Conservation (phyloP, 140 eudicot genomes). For the Anethum foeniculum region DNA sequence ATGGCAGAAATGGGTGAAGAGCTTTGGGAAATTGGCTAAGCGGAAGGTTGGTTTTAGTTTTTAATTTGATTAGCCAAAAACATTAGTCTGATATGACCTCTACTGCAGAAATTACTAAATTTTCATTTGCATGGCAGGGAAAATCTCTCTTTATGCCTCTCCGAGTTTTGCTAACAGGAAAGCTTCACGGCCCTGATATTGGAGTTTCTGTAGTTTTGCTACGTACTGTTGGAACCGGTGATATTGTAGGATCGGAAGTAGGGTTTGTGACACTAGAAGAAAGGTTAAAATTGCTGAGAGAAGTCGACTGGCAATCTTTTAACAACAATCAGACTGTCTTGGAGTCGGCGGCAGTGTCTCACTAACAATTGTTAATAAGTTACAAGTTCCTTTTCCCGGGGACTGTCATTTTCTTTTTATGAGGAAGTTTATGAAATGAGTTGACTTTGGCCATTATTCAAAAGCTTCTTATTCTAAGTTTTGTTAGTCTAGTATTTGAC, state of each 20-base stretch:
- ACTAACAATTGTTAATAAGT: neutral
- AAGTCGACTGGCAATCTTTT: slow-evolving; percentile 60
- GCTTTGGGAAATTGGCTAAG: slow-evolving; percentile 63
- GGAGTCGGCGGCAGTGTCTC: slow-evolving; percentile 39
- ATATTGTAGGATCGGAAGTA: slow-evolving; percentile 38
- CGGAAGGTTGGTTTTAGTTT: slow-evolving; percentile 55
- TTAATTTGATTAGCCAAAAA: neutral
- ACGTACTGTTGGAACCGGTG: slow-evolving; percentile 47
- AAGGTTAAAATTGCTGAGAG: slow-evolving; percentile 48
- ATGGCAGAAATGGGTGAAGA: slow-evolving; percentile 87
- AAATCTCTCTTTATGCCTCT: slow-evolving; percentile 90
- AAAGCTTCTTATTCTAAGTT: neutral
- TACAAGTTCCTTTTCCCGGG: neutral
- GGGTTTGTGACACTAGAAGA: slow-evolving; percentile 60
- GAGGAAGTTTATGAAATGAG: slow-evolving; percentile 25
- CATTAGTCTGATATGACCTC: neutral
- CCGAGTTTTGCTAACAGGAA: slow-evolving; percentile 79
- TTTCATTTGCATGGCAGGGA: slow-evolving; percentile 46
- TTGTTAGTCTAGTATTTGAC: neutral
- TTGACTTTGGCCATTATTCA: neutral
- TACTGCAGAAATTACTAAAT: neutral
- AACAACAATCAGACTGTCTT: slow-evolving; percentile 11
- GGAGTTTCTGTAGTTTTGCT: slow-evolving; percentile 51
- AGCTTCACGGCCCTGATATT: slow-evolving; percentile 95
- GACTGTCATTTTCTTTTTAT: neutral